A percentile compares a stretch with the other conserved stretches of the same genome.
phyloP scores from a whole-genome alignment of 2,329 filamentous ascomycete species.

The Sarocladium kiliense region DNA sequence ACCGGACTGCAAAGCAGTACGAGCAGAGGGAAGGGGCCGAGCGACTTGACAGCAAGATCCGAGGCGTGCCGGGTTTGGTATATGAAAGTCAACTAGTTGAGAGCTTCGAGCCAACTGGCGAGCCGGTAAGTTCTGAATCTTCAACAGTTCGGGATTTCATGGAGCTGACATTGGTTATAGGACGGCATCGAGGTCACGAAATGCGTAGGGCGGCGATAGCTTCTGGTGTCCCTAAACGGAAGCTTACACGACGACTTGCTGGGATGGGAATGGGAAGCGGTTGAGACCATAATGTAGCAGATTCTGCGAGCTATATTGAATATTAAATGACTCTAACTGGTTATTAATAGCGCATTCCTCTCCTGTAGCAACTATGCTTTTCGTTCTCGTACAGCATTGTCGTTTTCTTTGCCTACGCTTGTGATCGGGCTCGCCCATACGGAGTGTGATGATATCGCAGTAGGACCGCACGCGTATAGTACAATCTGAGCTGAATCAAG shows the following conservation, averaged over 20 bases:
- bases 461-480: no score
- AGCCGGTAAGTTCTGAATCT: conserved; percentile 45
- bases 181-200: conserved; percentile 63
- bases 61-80: conserved; percentile 58
- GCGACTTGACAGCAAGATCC: conserved; percentile 19
- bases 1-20: conserved; percentile 20
- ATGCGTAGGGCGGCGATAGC: conserved; percentile 39
- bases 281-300: no score
- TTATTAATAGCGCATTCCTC: no score
- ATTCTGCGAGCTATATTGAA: no score
- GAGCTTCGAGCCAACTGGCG: conserved; percentile 64
- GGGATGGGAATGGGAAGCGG: conserved; percentile 3
- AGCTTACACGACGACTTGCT: neutral
- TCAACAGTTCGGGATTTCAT: neutral
- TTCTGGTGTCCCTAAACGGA: neutral
- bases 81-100: conserved; percentile 61
- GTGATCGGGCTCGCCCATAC: no score
- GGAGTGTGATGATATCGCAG: no score
- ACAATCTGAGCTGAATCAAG: neutral
- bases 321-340: no score
- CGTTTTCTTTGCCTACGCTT: no score
- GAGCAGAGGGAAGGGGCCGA: neutral
- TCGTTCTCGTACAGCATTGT: no score
- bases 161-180: conserved; percentile 31
- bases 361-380: no score